Percentiles rank a stretch among this genome's conserved stretches.
These are phyloP conservation scores for Hypoxylon sp. DNA, from an alignment of 2,329 filamentous ascomycete species.

Conservation along the genomic window DNA sequence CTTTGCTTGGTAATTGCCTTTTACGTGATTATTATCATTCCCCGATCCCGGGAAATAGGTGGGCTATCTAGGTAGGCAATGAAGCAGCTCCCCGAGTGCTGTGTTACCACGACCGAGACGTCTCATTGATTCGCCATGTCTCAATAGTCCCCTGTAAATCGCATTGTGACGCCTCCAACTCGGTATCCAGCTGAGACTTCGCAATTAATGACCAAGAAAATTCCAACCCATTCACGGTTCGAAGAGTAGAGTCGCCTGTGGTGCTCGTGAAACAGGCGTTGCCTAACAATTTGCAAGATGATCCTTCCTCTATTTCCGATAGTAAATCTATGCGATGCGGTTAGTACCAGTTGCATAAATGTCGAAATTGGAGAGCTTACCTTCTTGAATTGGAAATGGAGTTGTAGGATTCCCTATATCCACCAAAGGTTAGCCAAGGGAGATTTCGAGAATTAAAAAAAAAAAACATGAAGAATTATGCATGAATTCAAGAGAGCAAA, in stretches of 20 bases:
- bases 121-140: constrained; percentile 27
- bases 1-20: too few species aligned
- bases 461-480: constrained; percentile 26
- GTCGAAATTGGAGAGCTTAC: constrained; percentile 56
- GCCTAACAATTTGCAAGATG: constrained; percentile 1
- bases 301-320: constrained; percentile 49
- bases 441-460: constrained; percentile 25
- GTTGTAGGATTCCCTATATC: constrained; percentile 84
- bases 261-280: constrained; percentile 5
- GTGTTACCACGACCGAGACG: constrained; percentile 37
- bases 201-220: constrained; percentile 1
- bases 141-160: constrained; percentile 7
- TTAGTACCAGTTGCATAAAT: constrained; percentile 31
- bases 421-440: constrained; percentile 41
- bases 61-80: constrained; percentile 25
- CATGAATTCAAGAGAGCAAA: constrained; percentile 31
- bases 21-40: not conserved
- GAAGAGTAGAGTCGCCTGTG: not conserved
- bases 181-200: not conserved
- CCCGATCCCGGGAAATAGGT: constrained; percentile 1
- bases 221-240: not conserved
- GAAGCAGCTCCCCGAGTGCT: constrained; percentile 34
- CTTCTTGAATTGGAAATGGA: constrained; percentile 99
- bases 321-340: constrained; percentile 49
- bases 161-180: constrained; percentile 8